Conservation (phyloP, 1,284 basidiomycete genomes). For the Laetiporus sulphureus region DNA sequence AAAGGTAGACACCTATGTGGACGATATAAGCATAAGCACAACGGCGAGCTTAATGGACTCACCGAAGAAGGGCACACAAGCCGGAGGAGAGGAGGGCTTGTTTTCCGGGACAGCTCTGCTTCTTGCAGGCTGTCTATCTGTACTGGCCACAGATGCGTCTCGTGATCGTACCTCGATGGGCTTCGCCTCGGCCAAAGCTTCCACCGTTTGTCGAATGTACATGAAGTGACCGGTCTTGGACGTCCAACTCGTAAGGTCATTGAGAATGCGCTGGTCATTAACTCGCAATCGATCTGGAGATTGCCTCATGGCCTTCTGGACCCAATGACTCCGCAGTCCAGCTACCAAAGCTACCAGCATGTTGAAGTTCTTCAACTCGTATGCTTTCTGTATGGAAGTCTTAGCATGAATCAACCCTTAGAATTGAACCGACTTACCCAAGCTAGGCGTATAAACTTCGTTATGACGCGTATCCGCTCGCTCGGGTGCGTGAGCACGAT, state of each 20-base stretch:
- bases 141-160: slow-evolving; percentile 41
- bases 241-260: slow-evolving; percentile 69
- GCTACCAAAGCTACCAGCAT: slow-evolving; percentile 78
- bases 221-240: slow-evolving; percentile 69
- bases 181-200: slow-evolving; percentile 59
- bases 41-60: slow-evolving; percentile 13
- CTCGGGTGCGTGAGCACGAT: slow-evolving; percentile 62
- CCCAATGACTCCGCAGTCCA: slow-evolving; percentile 71
- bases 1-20: slow-evolving; percentile 64
- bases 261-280: slow-evolving; percentile 73
- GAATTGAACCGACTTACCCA: too few species aligned
- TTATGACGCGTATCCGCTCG: slow-evolving; percentile 62
- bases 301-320: slow-evolving; percentile 60
- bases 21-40: slow-evolving; percentile 1
- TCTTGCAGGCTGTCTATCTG: slow-evolving; percentile 33
- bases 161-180: slow-evolving; percentile 44
- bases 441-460: slow-evolving; percentile 82
- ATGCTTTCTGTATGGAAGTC: slow-evolving; percentile 81
- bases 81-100: slow-evolving; percentile 34
- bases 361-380: slow-evolving; percentile 74
- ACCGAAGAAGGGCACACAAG: slow-evolving; percentile 79
- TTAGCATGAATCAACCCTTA: too few species aligned
- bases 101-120: slow-evolving; percentile 40
- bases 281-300: slow-evolving; percentile 63
- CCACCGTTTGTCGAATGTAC: slow-evolving; percentile 61